phyloP scores from a whole-genome alignment of 2,329 filamentous ascomycete species.

The Penicillium sp. region DNA sequence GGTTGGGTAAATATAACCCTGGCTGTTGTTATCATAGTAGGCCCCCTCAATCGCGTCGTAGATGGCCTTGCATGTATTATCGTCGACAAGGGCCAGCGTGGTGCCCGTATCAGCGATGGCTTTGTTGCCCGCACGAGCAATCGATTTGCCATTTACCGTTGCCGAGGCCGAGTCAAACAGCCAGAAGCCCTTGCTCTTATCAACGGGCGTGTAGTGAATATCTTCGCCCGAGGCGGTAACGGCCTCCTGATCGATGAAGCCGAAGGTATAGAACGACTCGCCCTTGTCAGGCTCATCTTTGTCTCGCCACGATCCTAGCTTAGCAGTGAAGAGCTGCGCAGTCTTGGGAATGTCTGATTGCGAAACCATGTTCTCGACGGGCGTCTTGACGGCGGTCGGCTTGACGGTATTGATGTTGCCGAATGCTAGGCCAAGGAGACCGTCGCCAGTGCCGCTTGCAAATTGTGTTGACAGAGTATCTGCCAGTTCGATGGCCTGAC shows the following conservation, averaged over 20 bases:
- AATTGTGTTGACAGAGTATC: conserved; percentile 62
- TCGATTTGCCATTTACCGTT: conserved; percentile 58
- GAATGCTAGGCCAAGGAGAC: conserved; percentile 68
- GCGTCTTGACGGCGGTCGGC: conserved; percentile 59
- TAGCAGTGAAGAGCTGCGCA: conserved; percentile 64
- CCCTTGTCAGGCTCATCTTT: conserved; percentile 46
- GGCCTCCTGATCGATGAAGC: conserved; percentile 67
- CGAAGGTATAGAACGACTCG: conserved; percentile 71
- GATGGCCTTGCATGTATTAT: conserved; percentile 61
- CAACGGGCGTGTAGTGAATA: conserved; percentile 63
- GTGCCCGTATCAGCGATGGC: conserved; percentile 74
- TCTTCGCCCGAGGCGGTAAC: conserved; percentile 57
- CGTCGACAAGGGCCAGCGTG: conserved; percentile 66
- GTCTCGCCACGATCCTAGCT: conserved; percentile 61
- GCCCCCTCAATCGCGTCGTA: conserved; percentile 66
- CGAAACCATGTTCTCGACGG: conserved; percentile 69
- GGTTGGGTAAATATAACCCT: conserved; percentile 67
- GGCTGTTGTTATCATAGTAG: conserved; percentile 56
- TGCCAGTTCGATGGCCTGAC: conserved; percentile 67
- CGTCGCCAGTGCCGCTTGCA: conserved; percentile 58
- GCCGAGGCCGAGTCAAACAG: conserved; percentile 61
- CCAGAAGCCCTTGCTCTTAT: conserved; percentile 70
- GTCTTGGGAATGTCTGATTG: conserved; percentile 57
- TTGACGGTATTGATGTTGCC: conserved; percentile 65
- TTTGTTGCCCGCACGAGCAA: conserved; percentile 58